Evolutionary conservation across 768 basidiomycete species (phyloP).

Genomic region (Glaciozyma antarctica): DNA sequence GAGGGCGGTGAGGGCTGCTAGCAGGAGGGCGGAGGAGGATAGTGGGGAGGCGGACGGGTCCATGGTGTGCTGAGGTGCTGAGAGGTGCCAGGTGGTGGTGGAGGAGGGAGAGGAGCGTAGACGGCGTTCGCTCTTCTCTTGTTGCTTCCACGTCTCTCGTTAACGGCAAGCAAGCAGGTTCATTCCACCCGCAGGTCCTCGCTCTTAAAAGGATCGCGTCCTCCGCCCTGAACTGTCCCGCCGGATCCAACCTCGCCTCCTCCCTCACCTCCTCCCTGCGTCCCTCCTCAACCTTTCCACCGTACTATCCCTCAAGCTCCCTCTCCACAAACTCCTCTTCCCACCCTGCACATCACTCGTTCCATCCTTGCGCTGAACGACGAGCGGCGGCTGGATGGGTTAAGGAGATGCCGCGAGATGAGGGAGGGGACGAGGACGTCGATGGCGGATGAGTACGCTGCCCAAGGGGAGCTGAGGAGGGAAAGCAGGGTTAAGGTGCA

Average conservation of each 20-base stretch:
- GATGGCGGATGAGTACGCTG: conserved; percentile 35
- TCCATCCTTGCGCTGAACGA: conserved; percentile 36
- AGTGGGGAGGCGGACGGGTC: too few species aligned
- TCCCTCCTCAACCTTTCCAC: conserved; percentile 16
- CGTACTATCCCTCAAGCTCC: conserved; percentile 27
- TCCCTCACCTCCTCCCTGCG: conserved; percentile 14
- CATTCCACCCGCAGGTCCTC: too few species aligned
- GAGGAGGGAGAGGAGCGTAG: too few species aligned
- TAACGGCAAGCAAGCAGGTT: too few species aligned
- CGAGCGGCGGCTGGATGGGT: conserved; percentile 34
- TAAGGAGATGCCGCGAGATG: conserved; percentile 22
- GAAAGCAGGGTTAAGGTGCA: conserved; percentile 25
- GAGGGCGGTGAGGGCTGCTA: too few species aligned
- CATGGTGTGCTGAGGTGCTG: too few species aligned
- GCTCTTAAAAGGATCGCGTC: neutral
- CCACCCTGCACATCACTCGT: conserved; percentile 30
- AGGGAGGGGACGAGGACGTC: conserved; percentile 33
- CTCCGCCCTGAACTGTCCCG: conserved; percentile 19
- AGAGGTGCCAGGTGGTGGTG: too few species aligned
- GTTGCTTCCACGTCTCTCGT: too few species aligned
- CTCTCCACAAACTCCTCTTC: conserved; percentile 29
- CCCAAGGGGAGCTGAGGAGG: conserved; percentile 33
- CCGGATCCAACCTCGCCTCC: conserved; percentile 10
- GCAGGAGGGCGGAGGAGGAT: too few species aligned
- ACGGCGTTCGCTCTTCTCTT: too few species aligned